Percentiles rank a stretch among this genome's conserved stretches.
phyloP scores from a whole-genome alignment of 768 basidiomycete genomes.

The Chlorophyllum brunneum region DNA sequence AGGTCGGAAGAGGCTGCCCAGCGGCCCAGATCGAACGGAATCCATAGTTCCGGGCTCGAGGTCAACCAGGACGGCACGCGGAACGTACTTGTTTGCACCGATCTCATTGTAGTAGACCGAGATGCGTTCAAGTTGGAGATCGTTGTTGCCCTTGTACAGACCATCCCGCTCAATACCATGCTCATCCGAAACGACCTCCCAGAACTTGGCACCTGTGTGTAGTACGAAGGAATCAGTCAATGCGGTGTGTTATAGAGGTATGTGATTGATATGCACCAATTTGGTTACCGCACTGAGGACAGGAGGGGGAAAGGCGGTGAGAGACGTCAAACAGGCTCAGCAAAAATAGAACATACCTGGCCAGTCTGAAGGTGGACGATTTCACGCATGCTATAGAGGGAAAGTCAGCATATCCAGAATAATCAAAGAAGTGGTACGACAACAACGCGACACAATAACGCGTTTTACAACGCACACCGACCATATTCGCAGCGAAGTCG shows the following conservation, averaged over 20 bases:
- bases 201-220: constrained; percentile 82
- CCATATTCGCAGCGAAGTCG: constrained; percentile 17
- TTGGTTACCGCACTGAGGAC: constrained; percentile 90
- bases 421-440: constrained; percentile 41
- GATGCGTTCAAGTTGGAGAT: constrained; percentile 96
- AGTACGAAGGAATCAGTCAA: constrained; percentile 16
- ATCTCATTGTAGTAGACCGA: constrained; percentile 98
- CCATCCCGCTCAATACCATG: constrained; percentile 95
- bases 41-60: constrained; percentile 98
- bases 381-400: constrained; percentile 84
- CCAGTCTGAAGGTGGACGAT: constrained; percentile 99
- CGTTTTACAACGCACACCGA: constrained; percentile 17
- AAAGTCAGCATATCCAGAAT: constrained; percentile 26
- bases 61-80: constrained; percentile 95
- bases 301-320: neutral
- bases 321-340: constrained; percentile 1
- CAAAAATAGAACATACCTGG: constrained; percentile 63
- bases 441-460: constrained; percentile 34
- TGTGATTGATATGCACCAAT: constrained; percentile 63
- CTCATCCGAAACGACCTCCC: constrained; percentile 98
- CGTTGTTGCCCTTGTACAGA: constrained; percentile 88
- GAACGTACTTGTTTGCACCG: constrained; percentile 95
- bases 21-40: constrained; percentile 84
- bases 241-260: constrained; percentile 16
- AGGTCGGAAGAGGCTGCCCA: constrained; percentile 91